Percentiles rank a stretch among this genome's conserved stretches.
Evolutionary conservation across 1,284 basidiomycete genomes (phyloP).

Genomic region (Chalciporus sp.): DNA sequence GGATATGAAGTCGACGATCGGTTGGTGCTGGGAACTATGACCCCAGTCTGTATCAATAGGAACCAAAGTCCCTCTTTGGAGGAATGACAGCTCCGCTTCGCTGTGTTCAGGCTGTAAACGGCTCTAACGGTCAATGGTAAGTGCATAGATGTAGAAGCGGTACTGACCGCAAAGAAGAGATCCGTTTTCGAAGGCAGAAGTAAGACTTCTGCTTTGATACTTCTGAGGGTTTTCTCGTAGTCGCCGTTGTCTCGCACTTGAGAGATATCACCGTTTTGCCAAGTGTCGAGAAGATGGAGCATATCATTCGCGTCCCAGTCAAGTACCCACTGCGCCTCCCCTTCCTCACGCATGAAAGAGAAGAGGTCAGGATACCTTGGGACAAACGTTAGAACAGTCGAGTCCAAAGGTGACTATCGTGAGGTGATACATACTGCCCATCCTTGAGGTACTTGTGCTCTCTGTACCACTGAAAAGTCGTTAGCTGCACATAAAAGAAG

Average conservation of each 20-base stretch:
- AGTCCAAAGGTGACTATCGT: neutral
- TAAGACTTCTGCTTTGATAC: slow-evolving; percentile 53
- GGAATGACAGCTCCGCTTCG: slow-evolving; percentile 46
- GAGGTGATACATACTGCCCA: slow-evolving; percentile 38
- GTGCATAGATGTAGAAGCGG: neutral
- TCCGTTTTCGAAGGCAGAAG: slow-evolving; percentile 64
- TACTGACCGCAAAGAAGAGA: slow-evolving; percentile 53
- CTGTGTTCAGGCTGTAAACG: slow-evolving; percentile 53
- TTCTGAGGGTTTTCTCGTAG: slow-evolving; percentile 41
- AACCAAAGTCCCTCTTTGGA: slow-evolving; percentile 34
- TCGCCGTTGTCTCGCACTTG: slow-evolving; percentile 47
- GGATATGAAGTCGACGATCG: slow-evolving; percentile 13
- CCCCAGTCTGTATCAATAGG: slow-evolving; percentile 23
- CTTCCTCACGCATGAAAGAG: slow-evolving; percentile 51
- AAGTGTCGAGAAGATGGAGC: slow-evolving; percentile 53
- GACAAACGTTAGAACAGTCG: neutral
- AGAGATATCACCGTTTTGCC: slow-evolving; percentile 57
- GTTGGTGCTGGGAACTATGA: slow-evolving; percentile 7
- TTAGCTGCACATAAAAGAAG: neutral
- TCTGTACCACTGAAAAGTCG: slow-evolving; percentile 51
- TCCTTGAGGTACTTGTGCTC: slow-evolving; percentile 45
- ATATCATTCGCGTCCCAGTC: slow-evolving; percentile 62
- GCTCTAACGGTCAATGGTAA: neutral
- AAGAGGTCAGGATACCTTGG: slow-evolving; percentile 48
- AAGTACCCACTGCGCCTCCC: slow-evolving; percentile 47